Evolutionary conservation across 805 yeast species (phyloP), one percentile per base, ranked within the genome.

Genomic region (Saccharomycopsis microspora): DNA sequence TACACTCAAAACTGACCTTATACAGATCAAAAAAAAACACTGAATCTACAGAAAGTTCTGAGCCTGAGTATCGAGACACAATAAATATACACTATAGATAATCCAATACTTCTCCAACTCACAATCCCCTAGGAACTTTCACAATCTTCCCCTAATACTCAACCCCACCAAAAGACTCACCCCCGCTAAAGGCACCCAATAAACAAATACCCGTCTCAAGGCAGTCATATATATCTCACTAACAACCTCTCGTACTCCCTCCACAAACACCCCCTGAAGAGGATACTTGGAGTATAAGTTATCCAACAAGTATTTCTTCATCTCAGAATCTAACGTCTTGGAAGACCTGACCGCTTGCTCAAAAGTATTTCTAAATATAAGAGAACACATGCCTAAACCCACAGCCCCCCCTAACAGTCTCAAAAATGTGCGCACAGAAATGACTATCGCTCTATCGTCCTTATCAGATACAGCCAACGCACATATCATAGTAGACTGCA

Each of bases 401-500:
- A 76, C 62, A 1, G 82, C 70, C n/a, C 81, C 81, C 10, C 84
- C 85, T 48, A 79, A 69, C 3, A 79, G 72, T 47, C 84, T 63
- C 42, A 74, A 55, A 29, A 76, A 75, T 54, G 76, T 77, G 57
- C 84, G 65, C 1, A 79, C 66, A 3, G 80, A 68, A 6, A 77
- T 76, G 9, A 75, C 75, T 8, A 78, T 78, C 0, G 83, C 79
- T 42, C 85, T 59, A 52, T 78, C 82, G 3, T 70, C 64, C 44
- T 70, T 67, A 37, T 56, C 61, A 5, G 76, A 66, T 50, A 74
- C 75, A 1, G 82, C 78, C 56, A 70, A 81, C 36, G 69, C 68
- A 0, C 79, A 82, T 9, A 77, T 67, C 7, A 57, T 47, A 3
- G 57, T 51, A 1, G 61, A 56, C 32, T 55, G 58, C n/a, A 57